phyloP scores from a whole-genome alignment of 176 grass and related monocot species.

The Ensete glaucum region DNA sequence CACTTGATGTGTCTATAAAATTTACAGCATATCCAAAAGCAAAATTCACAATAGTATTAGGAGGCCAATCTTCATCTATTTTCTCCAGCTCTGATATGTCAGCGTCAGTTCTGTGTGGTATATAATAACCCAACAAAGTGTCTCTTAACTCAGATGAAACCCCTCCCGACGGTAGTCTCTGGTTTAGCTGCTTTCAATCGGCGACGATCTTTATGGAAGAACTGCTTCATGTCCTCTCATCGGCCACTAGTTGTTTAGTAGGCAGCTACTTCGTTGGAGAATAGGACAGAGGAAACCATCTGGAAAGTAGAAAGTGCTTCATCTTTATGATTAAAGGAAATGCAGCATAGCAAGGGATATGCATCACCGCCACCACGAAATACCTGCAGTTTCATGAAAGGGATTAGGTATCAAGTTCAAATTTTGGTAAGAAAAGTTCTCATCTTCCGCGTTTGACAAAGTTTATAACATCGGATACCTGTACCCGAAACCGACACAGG shows the following conservation, averaged over 20 bases:
- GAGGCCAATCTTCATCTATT: no score
- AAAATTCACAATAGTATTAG: not conserved
- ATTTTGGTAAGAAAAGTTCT: not conserved
- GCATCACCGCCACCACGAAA: conserved; percentile 58
- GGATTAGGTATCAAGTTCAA: not conserved
- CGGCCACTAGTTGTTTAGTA: no score
- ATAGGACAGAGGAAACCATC: conserved; percentile 46
- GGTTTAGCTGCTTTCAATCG: no score
- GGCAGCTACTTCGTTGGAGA: not conserved
- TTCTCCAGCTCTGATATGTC: not conserved
- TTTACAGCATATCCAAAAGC: not conserved
- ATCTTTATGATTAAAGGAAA: conserved; percentile 52
- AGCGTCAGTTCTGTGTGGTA: not conserved
- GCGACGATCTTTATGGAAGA: not conserved
- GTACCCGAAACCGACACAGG: no score
- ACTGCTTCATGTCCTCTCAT: not conserved
- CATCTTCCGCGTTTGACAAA: not conserved
- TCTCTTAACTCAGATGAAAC: no score
- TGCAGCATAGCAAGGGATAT: conserved; percentile 72
- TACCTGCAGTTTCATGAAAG: conserved; percentile 34
- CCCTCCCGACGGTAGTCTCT: no score
- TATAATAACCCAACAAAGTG: not conserved
- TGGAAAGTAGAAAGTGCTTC: conserved; percentile 46
- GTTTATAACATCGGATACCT: not conserved
- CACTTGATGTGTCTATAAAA: not conserved